Evolutionary conservation across 768 basidiomycete species (phyloP), one percentile per base, ranked within the genome.

Genomic region (Rhodotorula diobovata): DNA sequence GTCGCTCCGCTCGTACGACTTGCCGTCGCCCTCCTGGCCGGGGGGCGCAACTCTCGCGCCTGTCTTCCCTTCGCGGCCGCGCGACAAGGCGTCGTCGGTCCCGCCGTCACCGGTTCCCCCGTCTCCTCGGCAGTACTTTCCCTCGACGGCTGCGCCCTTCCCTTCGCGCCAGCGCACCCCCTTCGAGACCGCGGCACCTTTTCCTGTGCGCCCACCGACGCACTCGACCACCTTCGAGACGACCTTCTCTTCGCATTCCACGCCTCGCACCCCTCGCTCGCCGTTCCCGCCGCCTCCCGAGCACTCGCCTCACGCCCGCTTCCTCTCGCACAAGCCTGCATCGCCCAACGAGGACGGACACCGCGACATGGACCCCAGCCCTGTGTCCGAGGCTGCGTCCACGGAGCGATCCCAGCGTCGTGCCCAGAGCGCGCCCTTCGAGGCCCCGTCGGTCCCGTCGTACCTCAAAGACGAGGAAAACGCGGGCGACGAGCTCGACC

Each of bases 401-500:
- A 35, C 61, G 21, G 56, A 32, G 1, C n/a, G 59, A 11, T n/a
- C 51, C 5, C 59, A 41, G 15, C 39, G 66, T 0, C 62, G 63
- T 2, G 46, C 64, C 10, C 61, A 62, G 25, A 20, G 20, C 6
- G 63, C 66, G 14, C 66, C 66, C 1, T 68, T 66, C 66, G 71
- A 67, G 30, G 30, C 20, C 23, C 41, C 58, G 58, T 20, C 34
- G 2, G 32, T 18, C 15, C 35, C 6, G 43, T 30, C 53, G 53
- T 21, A 53, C 39, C 28, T 51, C 3, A 4, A 3, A 9, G 41
- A 16, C 18, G 23, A 14, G 5, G 54, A 25, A 8, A 41, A 28
- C n/a, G 14, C 50, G 9, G 54, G 60, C 10, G 70, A 71, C 43
- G 70, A 71, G 65, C 61, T 71, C 14, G 71, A 67, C 45, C 51